Conservation (phyloP, 805 yeast genomes). For the Saturnispora zaruensis region DNA sequence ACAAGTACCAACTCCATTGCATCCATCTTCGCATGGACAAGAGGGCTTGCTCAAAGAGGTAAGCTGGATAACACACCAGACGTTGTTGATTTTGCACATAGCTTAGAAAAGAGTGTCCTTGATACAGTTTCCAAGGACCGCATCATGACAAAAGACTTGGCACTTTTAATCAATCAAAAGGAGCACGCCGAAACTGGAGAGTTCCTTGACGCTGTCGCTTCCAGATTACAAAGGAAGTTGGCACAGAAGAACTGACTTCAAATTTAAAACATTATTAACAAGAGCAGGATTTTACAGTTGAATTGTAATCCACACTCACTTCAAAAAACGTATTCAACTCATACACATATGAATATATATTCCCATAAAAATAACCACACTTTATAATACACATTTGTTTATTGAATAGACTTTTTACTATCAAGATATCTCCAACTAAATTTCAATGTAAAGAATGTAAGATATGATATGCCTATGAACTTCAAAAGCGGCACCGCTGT, state of each 20-base stretch:
- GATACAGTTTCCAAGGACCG: constrained; percentile 69
- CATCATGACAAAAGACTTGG: constrained; percentile 77
- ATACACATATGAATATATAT: not conserved
- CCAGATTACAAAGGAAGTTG: constrained; percentile 24
- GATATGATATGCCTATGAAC: constrained; percentile 36
- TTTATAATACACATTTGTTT: not conserved
- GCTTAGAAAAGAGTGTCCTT: constrained; percentile 57
- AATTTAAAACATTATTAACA: not conserved
- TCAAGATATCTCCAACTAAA: constrained; percentile 30
- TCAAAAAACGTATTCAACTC: not conserved
- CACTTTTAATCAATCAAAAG: constrained; percentile 51
- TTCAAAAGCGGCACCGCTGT: constrained; percentile 40
- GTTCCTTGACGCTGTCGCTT: constrained; percentile 70
- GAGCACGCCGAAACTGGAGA: constrained; percentile 67
- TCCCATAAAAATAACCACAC: not conserved
- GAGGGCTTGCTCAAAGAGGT: constrained; percentile 78
- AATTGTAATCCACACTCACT: not conserved
- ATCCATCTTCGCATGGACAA: constrained; percentile 79
- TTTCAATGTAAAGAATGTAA: constrained; percentile 38
- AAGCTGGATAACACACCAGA: constrained; percentile 64
- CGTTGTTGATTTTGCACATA: constrained; percentile 57
- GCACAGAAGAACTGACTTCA: constrained; percentile 5
- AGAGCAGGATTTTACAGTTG: not conserved
- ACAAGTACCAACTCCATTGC: constrained; percentile 83
- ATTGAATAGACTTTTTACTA: constrained; percentile 4